Conservation (phyloP, 495 filamentous ascomycete genomes). For the Trichoderma asperelloides region DNA sequence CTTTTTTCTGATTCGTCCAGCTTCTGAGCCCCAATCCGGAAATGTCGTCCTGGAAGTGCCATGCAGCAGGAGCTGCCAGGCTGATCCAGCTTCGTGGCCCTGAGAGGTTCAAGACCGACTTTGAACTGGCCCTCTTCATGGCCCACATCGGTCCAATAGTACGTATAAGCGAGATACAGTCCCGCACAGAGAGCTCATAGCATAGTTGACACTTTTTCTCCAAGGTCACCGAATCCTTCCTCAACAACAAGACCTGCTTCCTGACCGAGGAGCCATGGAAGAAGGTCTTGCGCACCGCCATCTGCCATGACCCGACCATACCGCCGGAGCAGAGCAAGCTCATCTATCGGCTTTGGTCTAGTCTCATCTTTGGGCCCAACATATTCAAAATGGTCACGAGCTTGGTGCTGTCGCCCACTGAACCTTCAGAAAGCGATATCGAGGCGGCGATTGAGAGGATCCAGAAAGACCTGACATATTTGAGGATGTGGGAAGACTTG, state of each 20-base stretch:
- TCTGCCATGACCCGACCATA: background rate
- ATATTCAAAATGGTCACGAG: background rate
- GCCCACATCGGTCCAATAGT: conserved; percentile 24
- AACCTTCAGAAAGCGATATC: background rate
- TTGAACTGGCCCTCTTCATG: conserved; percentile 27
- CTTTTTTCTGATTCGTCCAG: conserved; percentile 5
- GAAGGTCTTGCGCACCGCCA: background rate
- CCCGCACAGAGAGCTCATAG: background rate
- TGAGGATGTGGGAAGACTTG: background rate
- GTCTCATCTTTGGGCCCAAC: conserved; percentile 1
- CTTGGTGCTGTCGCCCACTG: background rate
- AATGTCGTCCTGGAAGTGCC: conserved; percentile 18
- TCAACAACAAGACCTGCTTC: background rate
- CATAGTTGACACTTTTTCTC: background rate
- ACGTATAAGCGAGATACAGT: background rate
- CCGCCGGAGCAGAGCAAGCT: background rate
- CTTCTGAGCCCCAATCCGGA: conserved; percentile 18
- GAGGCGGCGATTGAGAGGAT: background rate
- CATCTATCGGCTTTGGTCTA: background rate
- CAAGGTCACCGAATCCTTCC: conserved; percentile 8
- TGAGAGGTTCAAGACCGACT: conserved; percentile 21
- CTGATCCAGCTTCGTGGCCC: conserved; percentile 27
- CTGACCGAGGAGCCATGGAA: conserved; percentile 4
- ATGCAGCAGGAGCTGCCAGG: conserved; percentile 19
- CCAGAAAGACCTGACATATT: background rate